Evolutionary conservation across 768 basidiomycete species (phyloP).

Genomic region (Galerina marginata): DNA sequence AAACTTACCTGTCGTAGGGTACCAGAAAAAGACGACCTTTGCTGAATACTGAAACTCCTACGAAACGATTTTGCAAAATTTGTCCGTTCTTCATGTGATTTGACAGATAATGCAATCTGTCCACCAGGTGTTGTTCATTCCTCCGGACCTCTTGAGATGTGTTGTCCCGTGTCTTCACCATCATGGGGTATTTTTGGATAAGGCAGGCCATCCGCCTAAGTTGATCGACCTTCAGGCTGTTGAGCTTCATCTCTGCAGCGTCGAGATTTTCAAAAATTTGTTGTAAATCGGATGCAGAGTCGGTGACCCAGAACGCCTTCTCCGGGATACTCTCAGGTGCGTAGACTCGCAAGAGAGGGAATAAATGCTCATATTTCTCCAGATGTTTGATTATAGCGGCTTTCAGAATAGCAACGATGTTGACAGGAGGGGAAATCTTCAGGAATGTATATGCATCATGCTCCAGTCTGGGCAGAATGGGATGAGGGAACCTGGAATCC

Average conservation of each 20-base stretch:
- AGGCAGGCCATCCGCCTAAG: constrained; percentile 26
- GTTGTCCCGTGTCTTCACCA: constrained; percentile 18
- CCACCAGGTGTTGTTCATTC: constrained; percentile 22
- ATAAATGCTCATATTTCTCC: constrained; percentile 16
- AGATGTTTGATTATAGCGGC: constrained; percentile 17
- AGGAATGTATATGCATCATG: neutral
- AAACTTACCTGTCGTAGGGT: constrained; percentile 29
- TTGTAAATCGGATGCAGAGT: neutral
- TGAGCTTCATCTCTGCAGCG: constrained; percentile 24
- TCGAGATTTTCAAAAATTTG: constrained; percentile 23
- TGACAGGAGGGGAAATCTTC: neutral
- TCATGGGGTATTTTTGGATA: constrained; percentile 21
- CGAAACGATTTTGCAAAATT: constrained; percentile 16
- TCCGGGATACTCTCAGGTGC: neutral
- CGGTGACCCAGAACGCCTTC: neutral
- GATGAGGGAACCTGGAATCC: constrained; percentile 10
- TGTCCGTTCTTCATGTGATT: constrained; percentile 22
- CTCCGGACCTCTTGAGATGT: constrained; percentile 20
- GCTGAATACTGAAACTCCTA: constrained; percentile 24
- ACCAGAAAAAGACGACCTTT: constrained; percentile 25
- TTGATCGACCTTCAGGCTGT: constrained; percentile 24
- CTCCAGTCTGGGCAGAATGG: constrained; percentile 4
- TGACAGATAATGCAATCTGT: constrained; percentile 14
- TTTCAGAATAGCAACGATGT: constrained; percentile 12
- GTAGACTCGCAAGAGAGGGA: constrained; percentile 4